Evolutionary conservation across 768 basidiomycete genomes (phyloP).

Genomic region (Russula olivacea): DNA sequence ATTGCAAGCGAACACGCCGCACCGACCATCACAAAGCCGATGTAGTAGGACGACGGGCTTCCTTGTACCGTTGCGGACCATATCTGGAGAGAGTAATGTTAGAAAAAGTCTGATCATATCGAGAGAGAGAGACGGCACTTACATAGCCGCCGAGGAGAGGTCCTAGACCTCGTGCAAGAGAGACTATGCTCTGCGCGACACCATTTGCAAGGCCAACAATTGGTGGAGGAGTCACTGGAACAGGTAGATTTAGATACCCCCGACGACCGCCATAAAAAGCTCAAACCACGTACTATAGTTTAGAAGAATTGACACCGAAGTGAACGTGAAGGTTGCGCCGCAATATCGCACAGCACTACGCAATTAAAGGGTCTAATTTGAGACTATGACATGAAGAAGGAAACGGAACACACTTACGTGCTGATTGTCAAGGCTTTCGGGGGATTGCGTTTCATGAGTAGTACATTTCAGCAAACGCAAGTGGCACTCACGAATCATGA

Average conservation of each 20-base stretch:
- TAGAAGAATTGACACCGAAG: constrained; percentile 80
- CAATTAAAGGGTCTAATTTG: not conserved
- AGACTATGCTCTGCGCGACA: constrained; percentile 92
- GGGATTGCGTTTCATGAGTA: constrained; percentile 12
- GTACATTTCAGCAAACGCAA: constrained; percentile 4
- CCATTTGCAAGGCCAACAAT: constrained; percentile 92
- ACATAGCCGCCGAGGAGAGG: constrained; percentile 83
- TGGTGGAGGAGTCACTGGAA: constrained; percentile 80
- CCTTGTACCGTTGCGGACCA: constrained; percentile 23
- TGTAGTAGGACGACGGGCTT: constrained; percentile 15
- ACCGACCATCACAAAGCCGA: constrained; percentile 17
- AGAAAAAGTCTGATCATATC: not conserved
- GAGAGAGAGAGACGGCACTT: constrained; percentile 18
- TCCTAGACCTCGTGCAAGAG: constrained; percentile 85
- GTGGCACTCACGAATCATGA: constrained; percentile 66
- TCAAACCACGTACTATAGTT: constrained; percentile 59
- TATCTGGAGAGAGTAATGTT: constrained; percentile 17
- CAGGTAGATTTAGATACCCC: constrained; percentile 10
- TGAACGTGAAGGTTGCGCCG: constrained; percentile 85
- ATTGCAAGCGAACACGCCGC: constrained; percentile 13
- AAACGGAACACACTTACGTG: constrained; percentile 53
- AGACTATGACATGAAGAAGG: not conserved
- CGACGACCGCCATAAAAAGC: not conserved
- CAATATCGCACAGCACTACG: constrained; percentile 80
- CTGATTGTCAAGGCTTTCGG: constrained; percentile 60